Percentiles rank a stretch among this genome's conserved stretches.
Evolutionary conservation across 805 yeast species (phyloP).

Genomic region (Yarrowia sp.): DNA sequence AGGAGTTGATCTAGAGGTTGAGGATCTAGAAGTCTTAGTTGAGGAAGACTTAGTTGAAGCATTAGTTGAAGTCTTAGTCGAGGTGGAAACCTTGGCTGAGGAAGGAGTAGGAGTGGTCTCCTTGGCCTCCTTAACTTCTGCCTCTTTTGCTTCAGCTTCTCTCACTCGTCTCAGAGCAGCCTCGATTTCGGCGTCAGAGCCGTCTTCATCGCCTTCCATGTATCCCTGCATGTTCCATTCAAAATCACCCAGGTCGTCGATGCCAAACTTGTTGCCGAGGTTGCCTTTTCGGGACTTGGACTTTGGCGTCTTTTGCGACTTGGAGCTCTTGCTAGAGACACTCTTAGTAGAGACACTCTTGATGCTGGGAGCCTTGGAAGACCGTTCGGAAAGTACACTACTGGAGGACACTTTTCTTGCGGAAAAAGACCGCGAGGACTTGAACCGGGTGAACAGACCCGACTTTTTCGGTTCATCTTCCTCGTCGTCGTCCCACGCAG

Average conservation of each 20-base stretch:
- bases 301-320: not conserved
- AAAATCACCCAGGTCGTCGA: constrained; percentile 10
- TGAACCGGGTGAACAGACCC: constrained; percentile 6
- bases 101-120: not conserved
- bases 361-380: constrained; percentile 1
- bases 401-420: not conserved
- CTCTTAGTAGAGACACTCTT: not conserved
- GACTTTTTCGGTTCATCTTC: not conserved
- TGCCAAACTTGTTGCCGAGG: constrained; percentile 9
- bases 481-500: constrained; percentile 31
- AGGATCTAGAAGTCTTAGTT: not conserved
- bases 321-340: not conserved
- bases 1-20: not conserved
- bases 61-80: not conserved
- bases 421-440: not conserved
- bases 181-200: constrained; percentile 18
- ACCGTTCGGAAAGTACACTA: not conserved
- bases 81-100: not conserved
- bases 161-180: constrained; percentile 1
- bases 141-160: not conserved
- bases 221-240: constrained; percentile 22
- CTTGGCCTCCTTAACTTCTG: no score
- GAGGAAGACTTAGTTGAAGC: not conserved
- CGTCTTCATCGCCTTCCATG: constrained; percentile 33
- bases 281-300: not conserved